Percentiles rank a stretch among this genome's conserved stretches.
phyloP scores from a whole-genome alignment of 2,329 filamentous ascomycete species.

The Madurella mycetomatis region DNA sequence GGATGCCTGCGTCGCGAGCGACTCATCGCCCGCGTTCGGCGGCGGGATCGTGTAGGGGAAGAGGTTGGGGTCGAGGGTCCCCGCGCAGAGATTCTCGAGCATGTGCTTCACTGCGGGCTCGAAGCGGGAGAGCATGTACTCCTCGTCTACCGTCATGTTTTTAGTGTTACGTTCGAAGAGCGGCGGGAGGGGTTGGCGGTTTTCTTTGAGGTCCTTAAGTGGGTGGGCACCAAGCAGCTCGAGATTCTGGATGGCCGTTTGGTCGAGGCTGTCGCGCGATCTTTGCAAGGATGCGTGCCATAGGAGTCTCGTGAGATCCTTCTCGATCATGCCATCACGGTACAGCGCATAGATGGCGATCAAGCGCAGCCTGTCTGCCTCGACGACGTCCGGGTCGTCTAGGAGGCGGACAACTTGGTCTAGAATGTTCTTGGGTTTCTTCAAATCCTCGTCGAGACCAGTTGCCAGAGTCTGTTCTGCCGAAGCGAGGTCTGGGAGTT shows the following conservation, averaged over 20 bases:
- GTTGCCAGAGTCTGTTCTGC: slow-evolving; percentile 90
- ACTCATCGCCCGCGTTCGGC: slow-evolving; percentile 57
- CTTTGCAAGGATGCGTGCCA: slow-evolving; percentile 75
- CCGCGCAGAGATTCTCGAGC: slow-evolving; percentile 68
- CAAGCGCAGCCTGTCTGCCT: slow-evolving; percentile 74
- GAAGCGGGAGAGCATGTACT: slow-evolving; percentile 82
- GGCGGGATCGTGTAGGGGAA: slow-evolving; percentile 75
- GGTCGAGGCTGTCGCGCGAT: slow-evolving; percentile 48
- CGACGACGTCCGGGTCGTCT: slow-evolving; percentile 72
- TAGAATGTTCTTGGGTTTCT: slow-evolving; percentile 83
- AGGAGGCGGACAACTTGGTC: slow-evolving; percentile 83
- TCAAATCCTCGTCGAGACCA: slow-evolving; percentile 86
- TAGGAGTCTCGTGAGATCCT: slow-evolving; percentile 80
- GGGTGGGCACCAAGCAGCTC: slow-evolving; percentile 75
- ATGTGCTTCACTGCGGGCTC: slow-evolving; percentile 77
- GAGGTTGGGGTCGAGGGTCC: slow-evolving; percentile 58
- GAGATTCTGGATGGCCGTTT: slow-evolving; percentile 69
- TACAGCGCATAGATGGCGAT: slow-evolving; percentile 83
- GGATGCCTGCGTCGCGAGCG: slow-evolving; percentile 61
- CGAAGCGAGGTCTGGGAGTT: slow-evolving; percentile 79
- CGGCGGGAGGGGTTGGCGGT: slow-evolving; percentile 58
- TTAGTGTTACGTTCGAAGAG: slow-evolving; percentile 67
- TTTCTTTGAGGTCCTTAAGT: slow-evolving; percentile 68
- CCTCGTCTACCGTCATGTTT: slow-evolving; percentile 57
- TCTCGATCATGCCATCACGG: slow-evolving; percentile 75